Conservation (phyloP, 2,329 filamentous ascomycete genomes). For the Arthrobotrys iridis region DNA sequence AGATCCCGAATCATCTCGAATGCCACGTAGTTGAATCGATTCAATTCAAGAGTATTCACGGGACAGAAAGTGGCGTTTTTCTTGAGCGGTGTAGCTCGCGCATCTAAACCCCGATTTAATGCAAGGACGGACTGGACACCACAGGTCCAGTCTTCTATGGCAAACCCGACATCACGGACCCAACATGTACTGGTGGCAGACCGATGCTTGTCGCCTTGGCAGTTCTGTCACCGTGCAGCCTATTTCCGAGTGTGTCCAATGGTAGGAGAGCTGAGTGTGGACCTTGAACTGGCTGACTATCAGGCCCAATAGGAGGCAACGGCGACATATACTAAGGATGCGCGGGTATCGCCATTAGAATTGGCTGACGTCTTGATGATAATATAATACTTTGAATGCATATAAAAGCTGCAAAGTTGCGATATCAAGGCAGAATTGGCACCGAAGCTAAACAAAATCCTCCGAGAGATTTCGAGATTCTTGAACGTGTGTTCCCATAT, state of each 20-base stretch:
- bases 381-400: neutral
- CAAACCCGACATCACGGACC: constrained; percentile 38
- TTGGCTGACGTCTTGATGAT: constrained; percentile 9
- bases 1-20: constrained; percentile 19
- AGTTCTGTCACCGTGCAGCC: constrained; percentile 44
- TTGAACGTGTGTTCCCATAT: no score
- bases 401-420: neutral
- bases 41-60: constrained; percentile 1
- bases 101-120: no score
- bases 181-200: constrained; percentile 1
- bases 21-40: constrained; percentile 32
- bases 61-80: constrained; percentile 15
- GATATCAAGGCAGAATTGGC: neutral
- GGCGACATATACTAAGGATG: constrained; percentile 10
- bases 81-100: neutral
- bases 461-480: no score
- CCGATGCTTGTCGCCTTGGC: constrained; percentile 39
- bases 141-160: constrained; percentile 13
- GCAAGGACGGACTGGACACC: constrained; percentile 35
- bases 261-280: neutral
- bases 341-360: neutral
- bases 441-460: neutral
- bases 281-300: constrained; percentile 20
- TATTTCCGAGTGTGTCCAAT: constrained; percentile 12
- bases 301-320: constrained; percentile 46